phyloP scores from a whole-genome alignment of 352 stramenopile species.

The Pythium chondricola region DNA sequence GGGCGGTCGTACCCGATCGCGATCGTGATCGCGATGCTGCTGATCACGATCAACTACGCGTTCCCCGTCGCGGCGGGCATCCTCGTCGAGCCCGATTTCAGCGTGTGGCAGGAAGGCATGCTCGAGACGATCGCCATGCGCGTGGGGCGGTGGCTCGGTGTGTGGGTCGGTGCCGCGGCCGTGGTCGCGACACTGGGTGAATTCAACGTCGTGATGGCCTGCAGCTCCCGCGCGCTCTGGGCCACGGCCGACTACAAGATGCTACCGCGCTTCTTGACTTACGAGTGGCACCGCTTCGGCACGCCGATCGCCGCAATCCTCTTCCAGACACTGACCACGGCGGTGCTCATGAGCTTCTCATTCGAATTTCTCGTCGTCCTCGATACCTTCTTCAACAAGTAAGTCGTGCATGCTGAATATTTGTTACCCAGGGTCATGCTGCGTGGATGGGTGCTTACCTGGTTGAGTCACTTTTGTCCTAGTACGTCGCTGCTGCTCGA shows the following conservation, averaged over 20 bases:
- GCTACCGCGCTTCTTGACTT: constrained; percentile 52
- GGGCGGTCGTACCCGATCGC: constrained; percentile 76
- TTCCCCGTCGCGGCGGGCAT: constrained; percentile 77
- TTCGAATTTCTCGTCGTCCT: constrained; percentile 79
- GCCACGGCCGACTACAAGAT: constrained; percentile 82
- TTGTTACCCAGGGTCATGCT: too few species aligned
- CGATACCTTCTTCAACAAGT: constrained; percentile 89
- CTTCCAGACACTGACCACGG: constrained; percentile 69
- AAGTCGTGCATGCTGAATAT: constrained; percentile 24
- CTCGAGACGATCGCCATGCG: constrained; percentile 74
- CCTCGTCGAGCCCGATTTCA: constrained; percentile 70
- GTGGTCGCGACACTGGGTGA: constrained; percentile 77
- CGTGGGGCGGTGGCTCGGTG: constrained; percentile 63
- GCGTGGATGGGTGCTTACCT: neutral
- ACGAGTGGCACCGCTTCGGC: constrained; percentile 69
- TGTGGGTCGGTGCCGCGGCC: constrained; percentile 74
- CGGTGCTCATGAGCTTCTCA: constrained; percentile 80
- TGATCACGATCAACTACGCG: constrained; percentile 84
- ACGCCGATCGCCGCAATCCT: constrained; percentile 73
- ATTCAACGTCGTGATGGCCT: constrained; percentile 86
- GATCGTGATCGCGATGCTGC: constrained; percentile 70
- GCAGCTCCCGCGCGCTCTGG: constrained; percentile 75
- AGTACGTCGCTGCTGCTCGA: constrained; percentile 65
- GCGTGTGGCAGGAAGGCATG: constrained; percentile 63
- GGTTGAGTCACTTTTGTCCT: constrained; percentile 23